Base-by-base conservation (phyloP, 1,284 basidiomycete genomes). In the Porphyrellus sp. region DNA sequence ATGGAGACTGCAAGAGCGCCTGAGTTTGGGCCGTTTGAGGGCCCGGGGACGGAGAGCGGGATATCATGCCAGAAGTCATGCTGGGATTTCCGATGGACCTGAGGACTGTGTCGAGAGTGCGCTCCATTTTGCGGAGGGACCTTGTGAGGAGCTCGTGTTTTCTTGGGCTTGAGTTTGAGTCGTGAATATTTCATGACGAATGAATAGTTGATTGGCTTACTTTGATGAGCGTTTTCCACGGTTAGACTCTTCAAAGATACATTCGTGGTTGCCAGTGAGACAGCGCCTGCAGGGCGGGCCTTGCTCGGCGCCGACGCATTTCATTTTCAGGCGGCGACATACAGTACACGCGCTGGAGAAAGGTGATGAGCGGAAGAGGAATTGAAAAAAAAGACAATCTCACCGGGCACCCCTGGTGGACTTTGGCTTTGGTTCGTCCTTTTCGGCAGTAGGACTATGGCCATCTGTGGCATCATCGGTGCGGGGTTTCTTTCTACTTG, bases 241-340 rank as follows among this genome's bases (percentile, higher is more conserved):
- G 68, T 96, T 93, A 5, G 90, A 93, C 68, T 96, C 93, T 71
- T 97, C 93, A 60, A 98, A 98, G 40, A 96, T 82, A 64, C 94
- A 98, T 59, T 94, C 90, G 64, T 94, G 92, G 50, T 86, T 86
- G 11, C 91, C 89, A 0, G 85, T 73, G 55, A 80, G 77, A 67
- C 87, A 90, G 24, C 89, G 84, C 65, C 93, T 94, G 74, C 94
- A 98, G 1, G 94, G 93, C 0, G 91, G 91, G 0, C 92, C 93
- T 31, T 94, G 80, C 64, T 97, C 94, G 2, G 92, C 91, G 33
- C 90, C 93, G 18, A 97, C 92, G 61, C 96, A 99, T 61, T 96
- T 91, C 96, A 99, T 99, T 77, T 99, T 99, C 58, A 98, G 84
- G 44, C 93, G 87, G 30, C 96, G 85, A 70, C 96, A 98, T 28